Evolutionary conservation across 2,329 filamentous ascomycete species (phyloP), one percentile per base, ranked within the genome.

Genomic region (Claviceps spartinae): DNA sequence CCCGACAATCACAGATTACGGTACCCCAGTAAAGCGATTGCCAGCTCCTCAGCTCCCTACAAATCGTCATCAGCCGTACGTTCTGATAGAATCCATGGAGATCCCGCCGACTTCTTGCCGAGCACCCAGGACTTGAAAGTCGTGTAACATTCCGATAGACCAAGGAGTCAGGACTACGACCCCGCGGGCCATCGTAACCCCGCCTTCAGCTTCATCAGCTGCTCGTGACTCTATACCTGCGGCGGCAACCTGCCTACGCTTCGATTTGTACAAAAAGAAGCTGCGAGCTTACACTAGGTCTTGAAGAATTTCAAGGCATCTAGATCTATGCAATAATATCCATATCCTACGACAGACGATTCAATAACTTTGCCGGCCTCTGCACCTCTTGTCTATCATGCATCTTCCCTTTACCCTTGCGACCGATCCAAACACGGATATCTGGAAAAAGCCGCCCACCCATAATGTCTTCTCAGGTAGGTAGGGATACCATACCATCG

Each of bases 371-470:
- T 34, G 30, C 30, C 30, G 30, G 30, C 9, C 30, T 34, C 11
- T 34, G 9, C 24, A 5, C 16, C 18, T 22, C 14, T 26, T 8
- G 16, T 26, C 13, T 41, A 44, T 13, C 26, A 54, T 56, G 45
- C 42, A 50, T 11, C 47, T 52, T 11, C 49, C 53, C 6, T 80
- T 83, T 63, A 71, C 66, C 16, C 72, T 86, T 59, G 73, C 70
- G 50, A 77, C 82, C 18, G 61, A 67, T 0, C 74, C 83, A 0
- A 74, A 73, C 36, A 88, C 84, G 38, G 86, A 90, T 66, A 79
- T 89, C 62, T 91, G 86, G 86, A 81, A 83, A 64, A 87, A 87
- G 64, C 81, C 83, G 0, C 83, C 84, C 0, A 68, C 72, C n/a
- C 78, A 76, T 14, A 72, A 82, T 54, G 71, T 77, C 57, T 87